Percentiles rank a stretch among this genome's conserved stretches.
Evolutionary conservation across 148 eudicot genomes (phyloP).

Genomic region (Gaultheria prostrata): DNA sequence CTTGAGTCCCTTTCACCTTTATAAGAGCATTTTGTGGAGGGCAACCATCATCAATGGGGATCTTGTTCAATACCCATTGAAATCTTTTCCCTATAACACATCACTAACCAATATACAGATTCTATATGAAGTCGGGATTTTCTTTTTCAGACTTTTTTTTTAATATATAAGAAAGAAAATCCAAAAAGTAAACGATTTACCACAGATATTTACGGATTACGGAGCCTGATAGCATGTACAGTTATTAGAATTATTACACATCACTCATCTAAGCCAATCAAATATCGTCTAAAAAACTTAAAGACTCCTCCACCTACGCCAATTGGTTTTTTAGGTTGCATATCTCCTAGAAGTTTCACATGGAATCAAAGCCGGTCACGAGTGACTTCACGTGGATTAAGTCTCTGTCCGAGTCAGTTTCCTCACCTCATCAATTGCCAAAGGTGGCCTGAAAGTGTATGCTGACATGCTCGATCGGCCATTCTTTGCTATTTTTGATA

Average conservation of each 20-base stretch:
- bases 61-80: constrained; percentile 3
- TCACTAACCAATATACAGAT: not conserved
- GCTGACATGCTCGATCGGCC: not conserved
- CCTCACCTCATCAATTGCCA: not conserved
- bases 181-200: not conserved
- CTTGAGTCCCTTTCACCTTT: too few relatives aligned
- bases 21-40: too few relatives aligned
- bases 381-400: not conserved
- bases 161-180: not conserved
- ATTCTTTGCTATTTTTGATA: not conserved
- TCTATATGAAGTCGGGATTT: not conserved
- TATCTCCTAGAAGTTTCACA: not conserved
- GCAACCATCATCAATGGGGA: not conserved
- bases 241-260: not conserved
- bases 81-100: not conserved
- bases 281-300: not conserved
- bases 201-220: not conserved
- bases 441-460: not conserved
- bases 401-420: not conserved
- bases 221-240: not conserved
- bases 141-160: not conserved
- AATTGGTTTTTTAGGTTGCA: not conserved
- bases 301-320: not conserved
- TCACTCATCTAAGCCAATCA: not conserved
- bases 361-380: not conserved